phyloP scores from a whole-genome alignment of 2,329 filamentous ascomycete species.

The Penicillium brevicompactum region DNA sequence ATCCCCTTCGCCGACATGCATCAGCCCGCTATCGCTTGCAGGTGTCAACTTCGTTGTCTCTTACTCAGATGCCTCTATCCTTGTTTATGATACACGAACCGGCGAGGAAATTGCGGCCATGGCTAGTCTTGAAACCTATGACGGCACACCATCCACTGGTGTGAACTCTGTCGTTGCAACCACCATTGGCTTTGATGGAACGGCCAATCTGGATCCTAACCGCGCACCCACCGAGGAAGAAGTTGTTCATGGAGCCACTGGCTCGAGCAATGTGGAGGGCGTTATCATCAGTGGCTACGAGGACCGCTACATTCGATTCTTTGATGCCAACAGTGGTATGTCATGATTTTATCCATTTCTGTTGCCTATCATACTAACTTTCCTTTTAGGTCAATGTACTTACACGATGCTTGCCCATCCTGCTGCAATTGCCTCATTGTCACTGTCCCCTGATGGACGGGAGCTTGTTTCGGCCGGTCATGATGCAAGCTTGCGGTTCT shows the following conservation, averaged over 20 bases:
- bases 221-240: constrained; percentile 70
- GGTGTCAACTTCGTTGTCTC: constrained; percentile 92
- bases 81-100: constrained; percentile 89
- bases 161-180: constrained; percentile 92
- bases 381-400: constrained; percentile 82
- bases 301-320: constrained; percentile 94
- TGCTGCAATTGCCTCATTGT: constrained; percentile 86
- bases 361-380: constrained; percentile 18
- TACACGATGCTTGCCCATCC: constrained; percentile 98
- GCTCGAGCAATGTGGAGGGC: constrained; percentile 80
- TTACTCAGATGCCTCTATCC: constrained; percentile 84
- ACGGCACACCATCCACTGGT: constrained; percentile 77
- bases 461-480: constrained; percentile 96
- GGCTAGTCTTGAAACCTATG: constrained; percentile 92
- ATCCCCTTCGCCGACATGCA: constrained; percentile 79
- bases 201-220: constrained; percentile 62
- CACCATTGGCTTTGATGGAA: constrained; percentile 74
- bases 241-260: constrained; percentile 77
- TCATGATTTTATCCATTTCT: constrained; percentile 25
- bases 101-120: constrained; percentile 91
- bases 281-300: constrained; percentile 96
- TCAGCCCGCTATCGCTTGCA: constrained; percentile 78
- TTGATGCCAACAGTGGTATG: constrained; percentile 97
- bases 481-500: constrained; percentile 93
- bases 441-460: constrained; percentile 86